Evolutionary conservation across 2,329 filamentous ascomycete species (phyloP).

Genomic region (Beauveria australis): DNA sequence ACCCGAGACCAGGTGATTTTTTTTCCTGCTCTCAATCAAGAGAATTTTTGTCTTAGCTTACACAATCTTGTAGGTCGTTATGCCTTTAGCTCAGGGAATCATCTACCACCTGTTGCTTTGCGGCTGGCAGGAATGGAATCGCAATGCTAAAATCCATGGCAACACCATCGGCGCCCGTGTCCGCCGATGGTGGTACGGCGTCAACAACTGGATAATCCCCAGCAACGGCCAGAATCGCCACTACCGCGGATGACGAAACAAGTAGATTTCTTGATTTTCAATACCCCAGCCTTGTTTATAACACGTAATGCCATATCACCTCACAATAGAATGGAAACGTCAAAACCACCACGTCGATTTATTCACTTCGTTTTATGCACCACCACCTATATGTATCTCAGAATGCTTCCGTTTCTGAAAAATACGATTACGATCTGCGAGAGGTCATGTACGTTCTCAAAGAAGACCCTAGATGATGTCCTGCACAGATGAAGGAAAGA

Average conservation of each 20-base stretch:
- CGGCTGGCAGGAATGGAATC: constrained; percentile 89
- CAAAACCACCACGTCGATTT: not conserved
- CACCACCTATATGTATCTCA: not conserved
- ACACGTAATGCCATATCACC: not conserved
- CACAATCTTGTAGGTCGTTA: constrained; percentile 54
- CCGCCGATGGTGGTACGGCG: constrained; percentile 88
- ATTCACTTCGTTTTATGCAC: not conserved
- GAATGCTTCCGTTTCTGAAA: too few relatives aligned
- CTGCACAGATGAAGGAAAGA: too few relatives aligned
- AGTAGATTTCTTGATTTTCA: not conserved
- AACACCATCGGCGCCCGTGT: constrained; percentile 67
- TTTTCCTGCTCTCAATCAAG: not conserved
- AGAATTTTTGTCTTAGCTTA: not conserved
- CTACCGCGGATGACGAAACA: constrained; percentile 4
- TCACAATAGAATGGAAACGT: not conserved
- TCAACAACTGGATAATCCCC: constrained; percentile 79
- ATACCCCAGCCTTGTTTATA: not conserved
- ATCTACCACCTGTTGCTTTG: constrained; percentile 78
- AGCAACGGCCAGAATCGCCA: constrained; percentile 15
- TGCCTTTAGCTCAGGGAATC: constrained; percentile 81
- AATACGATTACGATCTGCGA: too few relatives aligned
- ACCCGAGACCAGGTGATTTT: constrained; percentile 70
- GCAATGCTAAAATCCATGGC: constrained; percentile 66
- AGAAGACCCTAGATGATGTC: too few relatives aligned
- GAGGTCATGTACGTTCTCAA: too few relatives aligned